These are phyloP conservation scores for Paraphoma sp. DNA, from an alignment of 2,329 filamentous ascomycete genomes.

Conservation along the genomic window DNA sequence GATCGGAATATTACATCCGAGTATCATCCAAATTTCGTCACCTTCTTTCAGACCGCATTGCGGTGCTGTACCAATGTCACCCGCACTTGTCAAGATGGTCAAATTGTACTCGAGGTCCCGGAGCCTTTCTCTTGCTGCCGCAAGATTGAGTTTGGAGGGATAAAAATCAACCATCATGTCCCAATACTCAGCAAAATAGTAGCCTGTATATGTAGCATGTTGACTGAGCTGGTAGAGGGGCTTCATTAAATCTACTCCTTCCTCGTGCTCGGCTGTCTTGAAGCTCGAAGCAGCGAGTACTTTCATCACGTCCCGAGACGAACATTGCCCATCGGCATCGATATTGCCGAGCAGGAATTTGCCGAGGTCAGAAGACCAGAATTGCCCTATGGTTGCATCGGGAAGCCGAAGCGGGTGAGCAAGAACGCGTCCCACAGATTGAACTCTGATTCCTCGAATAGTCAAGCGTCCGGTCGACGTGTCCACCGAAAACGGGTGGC, in stretches of 20 bases:
- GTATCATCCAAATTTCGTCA: background rate
- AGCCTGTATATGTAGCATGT: too few relatives aligned
- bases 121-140: too few relatives aligned
- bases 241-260: too few relatives aligned
- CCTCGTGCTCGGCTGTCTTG: too few relatives aligned
- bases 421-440: background rate
- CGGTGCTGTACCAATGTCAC: background rate
- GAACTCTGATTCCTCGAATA: background rate
- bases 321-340: background rate
- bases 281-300: background rate
- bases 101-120: too few relatives aligned
- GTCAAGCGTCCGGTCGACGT: background rate
- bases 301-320: background rate
- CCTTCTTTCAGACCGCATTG: background rate
- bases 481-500: background rate
- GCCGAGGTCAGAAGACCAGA: background rate
- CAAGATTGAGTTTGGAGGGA: too few relatives aligned
- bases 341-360: background rate
- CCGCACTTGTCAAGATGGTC: background rate
- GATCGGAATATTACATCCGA: background rate
- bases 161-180: too few relatives aligned
- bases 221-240: too few relatives aligned
- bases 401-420: too few relatives aligned
- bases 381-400: background rate
- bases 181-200: too few relatives aligned